These are phyloP conservation scores for Physcomitrellopsis africana DNA, from an alignment of 225 moss, liverwort and hornwort genomes.

Conservation along the genomic window DNA sequence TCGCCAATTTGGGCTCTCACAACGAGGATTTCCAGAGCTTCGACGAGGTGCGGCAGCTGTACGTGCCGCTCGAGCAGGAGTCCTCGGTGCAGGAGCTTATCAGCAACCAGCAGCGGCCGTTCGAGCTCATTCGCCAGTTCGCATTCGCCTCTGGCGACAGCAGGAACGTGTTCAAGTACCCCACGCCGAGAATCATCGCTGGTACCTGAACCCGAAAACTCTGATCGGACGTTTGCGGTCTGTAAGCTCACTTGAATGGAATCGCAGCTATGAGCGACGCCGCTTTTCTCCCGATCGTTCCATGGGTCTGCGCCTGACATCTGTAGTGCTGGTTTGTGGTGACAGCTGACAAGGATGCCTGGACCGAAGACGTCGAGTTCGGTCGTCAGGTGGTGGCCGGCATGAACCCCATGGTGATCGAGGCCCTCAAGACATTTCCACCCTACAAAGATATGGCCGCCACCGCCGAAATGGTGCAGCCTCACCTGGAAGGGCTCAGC, in stretches of 20 bases:
- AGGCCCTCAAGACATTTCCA: conserved; percentile 59
- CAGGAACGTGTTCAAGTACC: conserved; percentile 39
- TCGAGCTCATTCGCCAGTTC: conserved; percentile 45
- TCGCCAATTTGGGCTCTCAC: conserved; percentile 18
- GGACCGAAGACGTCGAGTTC: conserved; percentile 66
- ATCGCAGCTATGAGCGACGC: no score
- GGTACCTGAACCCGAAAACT: conserved; percentile 15
- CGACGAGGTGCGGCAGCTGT: conserved; percentile 39
- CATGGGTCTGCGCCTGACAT: neutral
- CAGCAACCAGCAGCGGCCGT: conserved; percentile 31
- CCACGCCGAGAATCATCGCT: conserved; percentile 46
- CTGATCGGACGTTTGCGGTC: no score
- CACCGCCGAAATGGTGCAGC: conserved; percentile 45
- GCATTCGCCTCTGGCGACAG: conserved; percentile 32
- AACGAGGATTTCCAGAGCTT: conserved; percentile 41
- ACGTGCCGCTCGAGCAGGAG: conserved; percentile 32
- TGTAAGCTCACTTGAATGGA: no score
- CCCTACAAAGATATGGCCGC: conserved; percentile 68
- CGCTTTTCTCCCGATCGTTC: no score
- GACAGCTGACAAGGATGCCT: conserved; percentile 56
- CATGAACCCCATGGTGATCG: conserved; percentile 59
- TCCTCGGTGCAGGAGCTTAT: conserved; percentile 30
- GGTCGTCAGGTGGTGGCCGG: conserved; percentile 75
- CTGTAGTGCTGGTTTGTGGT: conserved; percentile 9
- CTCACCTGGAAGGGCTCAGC: conserved; percentile 58